Conservation (phyloP, 768 basidiomycete species). For the Boletus insuetus region DNA sequence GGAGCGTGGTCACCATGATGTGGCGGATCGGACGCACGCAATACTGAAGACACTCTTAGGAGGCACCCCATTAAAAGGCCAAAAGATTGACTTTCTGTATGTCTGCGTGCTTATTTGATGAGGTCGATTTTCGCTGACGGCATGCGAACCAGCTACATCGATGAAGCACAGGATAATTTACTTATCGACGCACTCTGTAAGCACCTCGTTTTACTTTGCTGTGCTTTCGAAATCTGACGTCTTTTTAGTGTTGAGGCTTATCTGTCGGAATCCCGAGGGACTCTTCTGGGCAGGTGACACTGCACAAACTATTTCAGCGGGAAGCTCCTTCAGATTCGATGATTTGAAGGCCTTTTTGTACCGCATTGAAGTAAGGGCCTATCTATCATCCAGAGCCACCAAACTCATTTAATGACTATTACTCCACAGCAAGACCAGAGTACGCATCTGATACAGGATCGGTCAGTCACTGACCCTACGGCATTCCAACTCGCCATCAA, state of each 20-base stretch:
- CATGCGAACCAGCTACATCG: constrained; percentile 49
- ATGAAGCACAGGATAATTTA: constrained; percentile 73
- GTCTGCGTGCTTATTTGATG: constrained; percentile 11
- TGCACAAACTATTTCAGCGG: constrained; percentile 72
- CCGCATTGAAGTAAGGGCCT: constrained; percentile 50
- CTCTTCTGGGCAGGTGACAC: constrained; percentile 82
- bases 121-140: neutral
- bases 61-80: constrained; percentile 33
- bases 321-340: constrained; percentile 69
- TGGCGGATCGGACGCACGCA: constrained; percentile 61
- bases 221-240: constrained; percentile 6
- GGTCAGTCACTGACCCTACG: constrained; percentile 24
- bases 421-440: constrained; percentile 23
- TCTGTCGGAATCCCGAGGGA: constrained; percentile 66
- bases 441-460: constrained; percentile 7
- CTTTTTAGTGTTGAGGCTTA: constrained; percentile 50
- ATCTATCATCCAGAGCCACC: neutral
- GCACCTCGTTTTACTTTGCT: constrained; percentile 8
- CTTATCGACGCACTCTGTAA: constrained; percentile 60
- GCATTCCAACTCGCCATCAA: constrained; percentile 62
- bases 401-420: neutral
- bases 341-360: constrained; percentile 68
- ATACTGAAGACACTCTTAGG: constrained; percentile 40
- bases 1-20: constrained; percentile 44
- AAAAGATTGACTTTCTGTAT: constrained; percentile 55